Evolutionary conservation across 140 eudicot species (phyloP).

Genomic region (Senecio squalidus): DNA sequence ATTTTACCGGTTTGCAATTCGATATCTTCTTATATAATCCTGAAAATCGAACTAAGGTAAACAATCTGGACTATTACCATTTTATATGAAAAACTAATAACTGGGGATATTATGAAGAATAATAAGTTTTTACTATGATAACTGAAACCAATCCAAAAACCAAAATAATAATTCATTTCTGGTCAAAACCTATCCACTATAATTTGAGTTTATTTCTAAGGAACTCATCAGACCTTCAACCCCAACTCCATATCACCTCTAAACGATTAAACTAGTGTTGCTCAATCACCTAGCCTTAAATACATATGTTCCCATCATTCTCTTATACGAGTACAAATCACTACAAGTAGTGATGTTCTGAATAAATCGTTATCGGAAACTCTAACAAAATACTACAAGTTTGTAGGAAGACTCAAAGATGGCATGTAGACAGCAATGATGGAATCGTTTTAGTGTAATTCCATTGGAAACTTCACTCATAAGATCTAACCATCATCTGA

Average conservation of each 20-base stretch:
- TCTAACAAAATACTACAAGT: conserved; percentile 29
- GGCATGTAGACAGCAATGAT: conserved; percentile 31
- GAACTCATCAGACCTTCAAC: conserved; percentile 23
- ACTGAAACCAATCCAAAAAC: too few relatives aligned
- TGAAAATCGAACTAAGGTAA: too few relatives aligned
- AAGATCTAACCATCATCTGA: conserved; percentile 6
- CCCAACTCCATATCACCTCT: conserved; percentile 11
- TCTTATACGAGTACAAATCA: conserved; percentile 8
- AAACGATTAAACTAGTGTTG: conserved; percentile 12
- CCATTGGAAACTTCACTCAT: conserved; percentile 26
- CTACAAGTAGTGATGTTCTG: not conserved
- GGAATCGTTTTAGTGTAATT: conserved; percentile 20
- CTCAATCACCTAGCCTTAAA: conserved; percentile 21
- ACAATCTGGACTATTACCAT: too few relatives aligned
- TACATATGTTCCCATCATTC: conserved; percentile 10
- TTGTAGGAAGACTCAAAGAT: conserved; percentile 24
- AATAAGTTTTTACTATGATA: too few relatives aligned
- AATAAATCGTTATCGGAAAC: conserved; percentile 25
- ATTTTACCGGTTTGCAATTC: too few relatives aligned
- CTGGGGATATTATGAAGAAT: too few relatives aligned
- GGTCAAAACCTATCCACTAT: not conserved
- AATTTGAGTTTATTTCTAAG: conserved; percentile 14
- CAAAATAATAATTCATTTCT: not conserved
- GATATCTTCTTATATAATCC: too few relatives aligned
- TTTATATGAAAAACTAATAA: too few relatives aligned